These are phyloP conservation scores for Carnegiea gigantea DNA, from an alignment of 179 eudicot genomes.

Conservation along the genomic window DNA sequence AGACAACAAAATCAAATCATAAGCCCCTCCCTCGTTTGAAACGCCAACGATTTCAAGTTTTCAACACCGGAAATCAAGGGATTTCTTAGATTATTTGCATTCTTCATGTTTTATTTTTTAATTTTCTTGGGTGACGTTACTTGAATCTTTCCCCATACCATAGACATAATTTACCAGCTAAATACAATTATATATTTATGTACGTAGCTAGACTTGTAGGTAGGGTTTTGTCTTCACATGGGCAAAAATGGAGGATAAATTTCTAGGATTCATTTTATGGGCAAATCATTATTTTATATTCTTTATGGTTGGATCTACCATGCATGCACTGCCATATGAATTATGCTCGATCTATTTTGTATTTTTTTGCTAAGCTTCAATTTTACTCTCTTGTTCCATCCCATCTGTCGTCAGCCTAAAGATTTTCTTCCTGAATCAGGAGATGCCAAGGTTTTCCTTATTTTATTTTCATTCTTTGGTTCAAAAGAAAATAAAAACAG, in stretches of 20 bases:
- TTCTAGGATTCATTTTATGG: background rate
- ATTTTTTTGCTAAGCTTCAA: background rate
- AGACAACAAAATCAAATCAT: too few species aligned
- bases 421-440: background rate
- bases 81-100: background rate
- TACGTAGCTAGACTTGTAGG: background rate
- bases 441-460: background rate
- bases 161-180: too few species aligned
- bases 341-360: background rate
- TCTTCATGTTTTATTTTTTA: too few species aligned
- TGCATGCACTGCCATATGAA: background rate
- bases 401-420: background rate
- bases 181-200: background rate
- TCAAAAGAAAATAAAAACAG: background rate
- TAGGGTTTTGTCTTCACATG: background rate
- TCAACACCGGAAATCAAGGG: background rate
- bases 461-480: background rate
- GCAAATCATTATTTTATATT: background rate
- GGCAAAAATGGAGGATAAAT: background rate
- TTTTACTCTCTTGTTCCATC: too few species aligned
- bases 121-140: background rate
- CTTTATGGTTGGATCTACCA: background rate
- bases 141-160: background rate
- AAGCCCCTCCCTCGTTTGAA: background rate
- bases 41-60: background rate